phyloP scores from a whole-genome alignment of 2,329 filamentous ascomycete species.

The Penicillium glabrum region DNA sequence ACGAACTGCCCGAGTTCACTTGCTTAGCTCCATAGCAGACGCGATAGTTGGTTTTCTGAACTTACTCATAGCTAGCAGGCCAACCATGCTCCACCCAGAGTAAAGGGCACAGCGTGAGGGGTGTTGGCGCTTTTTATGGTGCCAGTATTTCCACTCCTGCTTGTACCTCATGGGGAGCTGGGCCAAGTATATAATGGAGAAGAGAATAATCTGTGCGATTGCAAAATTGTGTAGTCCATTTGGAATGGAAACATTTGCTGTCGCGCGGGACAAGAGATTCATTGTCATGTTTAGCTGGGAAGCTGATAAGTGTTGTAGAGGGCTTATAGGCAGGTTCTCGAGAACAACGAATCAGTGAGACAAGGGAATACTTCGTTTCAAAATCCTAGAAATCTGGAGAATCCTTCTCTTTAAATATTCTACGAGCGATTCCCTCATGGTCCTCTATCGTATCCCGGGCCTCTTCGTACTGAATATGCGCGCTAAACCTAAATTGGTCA shows the following conservation, averaged over 20 bases:
- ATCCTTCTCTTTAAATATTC: not conserved
- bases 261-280: not conserved
- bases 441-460: not conserved
- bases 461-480: too few relatives aligned
- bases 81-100: slow-evolving; percentile 29
- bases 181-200: slow-evolving; percentile 20
- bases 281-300: slow-evolving; percentile 1
- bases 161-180: slow-evolving; percentile 23
- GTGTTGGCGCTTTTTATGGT: slow-evolving; percentile 20
- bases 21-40: not conserved
- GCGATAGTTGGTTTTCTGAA: not conserved
- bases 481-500: too few relatives aligned
- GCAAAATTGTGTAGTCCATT: slow-evolving; percentile 15
- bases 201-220: slow-evolving; percentile 26
- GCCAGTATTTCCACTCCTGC: slow-evolving; percentile 30
- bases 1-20: slow-evolving; percentile 18
- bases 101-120: slow-evolving; percentile 22
- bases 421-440: not conserved
- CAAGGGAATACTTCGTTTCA: not conserved
- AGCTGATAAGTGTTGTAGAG: not conserved
- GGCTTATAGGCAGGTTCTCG: not conserved
- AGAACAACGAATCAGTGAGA: not conserved
- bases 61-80: slow-evolving; percentile 26
- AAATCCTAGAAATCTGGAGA: not conserved
- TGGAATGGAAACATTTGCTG: slow-evolving; percentile 3